Base-by-base conservation (phyloP, 2,329 filamentous ascomycete species). In the Arthrinium puccinioides region DNA sequence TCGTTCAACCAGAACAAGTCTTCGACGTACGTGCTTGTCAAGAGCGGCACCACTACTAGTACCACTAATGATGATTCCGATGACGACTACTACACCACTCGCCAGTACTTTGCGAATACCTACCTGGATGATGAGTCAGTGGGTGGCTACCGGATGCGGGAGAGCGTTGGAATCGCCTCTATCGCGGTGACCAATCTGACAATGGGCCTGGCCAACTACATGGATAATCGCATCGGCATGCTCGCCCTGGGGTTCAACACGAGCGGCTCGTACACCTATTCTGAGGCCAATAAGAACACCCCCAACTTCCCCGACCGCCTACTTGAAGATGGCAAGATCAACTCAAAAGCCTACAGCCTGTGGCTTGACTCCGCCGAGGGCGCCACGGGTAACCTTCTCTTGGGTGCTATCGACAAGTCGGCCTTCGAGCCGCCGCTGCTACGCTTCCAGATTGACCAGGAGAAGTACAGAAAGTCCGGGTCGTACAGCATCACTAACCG, bases 341-440 rank as follows among this genome's bases (percentile, higher is more conserved):
- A 47, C 28, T 51, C 46, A 13, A 48, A 46, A 11, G 51, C 53
- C 13, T 59, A 54, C 42, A 57, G 55, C 41, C 50, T 59, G 40
- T 59, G 55, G 55, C 46, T 59, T 11, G 49, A 59, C 39, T 42
- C 50, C 28, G 39, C 45, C 13, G 36, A 49, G 7, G 56, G 46
- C 8, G 36, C 32, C 7, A 50, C 54, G 2, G 55, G 56, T 9
- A 46, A 44, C 15, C 34, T 59, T n/a, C 44, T 59, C 16, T 51
- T 59, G 14, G 56, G 56, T 15, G 56, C 55, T 30, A 36, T 59
- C 41, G 56, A 59, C 44, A 43, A 39, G 32, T 48, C 53, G 11
- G 47, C 48, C 15, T 56, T 47, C 42, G 41, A 47, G 6, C 46
- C 49, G 24, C 40, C 48, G 4, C 44, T 55, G 31, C 28, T 51